These are phyloP conservation scores for Limonomyces culmigenus DNA, from an alignment of 1,284 basidiomycete genomes.

Conservation along the genomic window DNA sequence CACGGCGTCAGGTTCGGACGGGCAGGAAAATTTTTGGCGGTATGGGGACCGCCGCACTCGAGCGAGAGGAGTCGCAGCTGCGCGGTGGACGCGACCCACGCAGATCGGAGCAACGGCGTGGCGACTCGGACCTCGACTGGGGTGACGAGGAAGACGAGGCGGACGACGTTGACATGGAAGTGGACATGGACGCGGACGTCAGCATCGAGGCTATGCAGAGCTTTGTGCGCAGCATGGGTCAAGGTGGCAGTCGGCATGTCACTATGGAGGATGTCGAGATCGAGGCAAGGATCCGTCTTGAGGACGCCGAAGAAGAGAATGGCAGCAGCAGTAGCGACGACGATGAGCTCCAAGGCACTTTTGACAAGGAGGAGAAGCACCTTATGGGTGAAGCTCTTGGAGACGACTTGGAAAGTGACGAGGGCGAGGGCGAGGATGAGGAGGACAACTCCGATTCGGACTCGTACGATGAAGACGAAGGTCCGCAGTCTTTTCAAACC, in stretches of 20 bases:
- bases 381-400: constrained; percentile 9
- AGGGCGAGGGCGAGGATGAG: constrained; percentile 12
- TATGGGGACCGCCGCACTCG: constrained; percentile 26
- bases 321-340: constrained; percentile 8
- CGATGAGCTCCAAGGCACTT: constrained; percentile 6
- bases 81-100: constrained; percentile 26
- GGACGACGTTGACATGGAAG: constrained; percentile 32
- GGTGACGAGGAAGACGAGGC: constrained; percentile 23
- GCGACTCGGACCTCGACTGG: constrained; percentile 61
- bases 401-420: constrained; percentile 10
- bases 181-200: constrained; percentile 35
- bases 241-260: constrained; percentile 24
- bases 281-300: constrained; percentile 27
- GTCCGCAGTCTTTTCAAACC: constrained; percentile 37
- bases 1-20: constrained; percentile 29
- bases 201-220: constrained; percentile 33
- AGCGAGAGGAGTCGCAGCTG: constrained; percentile 11
- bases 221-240: constrained; percentile 36
- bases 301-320: constrained; percentile 29
- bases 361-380: constrained; percentile 7
- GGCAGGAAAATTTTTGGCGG: constrained; percentile 39
- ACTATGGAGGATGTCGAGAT: constrained; percentile 57
- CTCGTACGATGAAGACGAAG: constrained; percentile 17
- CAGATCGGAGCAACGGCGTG: constrained; percentile 32
- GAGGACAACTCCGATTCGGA: constrained; percentile 13